Evolutionary conservation across 1,284 basidiomycete genomes (phyloP), one percentile per base, ranked within the genome.

Genomic region (Ganoderma meredithae): DNA sequence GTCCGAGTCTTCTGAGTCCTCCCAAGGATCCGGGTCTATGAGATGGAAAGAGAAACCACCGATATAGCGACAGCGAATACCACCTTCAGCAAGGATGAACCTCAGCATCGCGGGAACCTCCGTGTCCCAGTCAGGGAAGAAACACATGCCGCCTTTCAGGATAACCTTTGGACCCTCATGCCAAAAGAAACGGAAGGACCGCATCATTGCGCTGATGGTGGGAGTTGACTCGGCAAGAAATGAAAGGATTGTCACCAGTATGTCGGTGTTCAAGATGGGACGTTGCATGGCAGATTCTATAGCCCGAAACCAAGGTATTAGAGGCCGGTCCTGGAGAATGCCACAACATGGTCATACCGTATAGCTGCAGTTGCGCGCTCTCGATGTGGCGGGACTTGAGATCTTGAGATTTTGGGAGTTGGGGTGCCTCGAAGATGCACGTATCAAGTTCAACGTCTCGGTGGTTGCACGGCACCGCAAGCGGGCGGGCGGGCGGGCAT

Each of bases 131-230:
- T 67, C 55, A 33, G 6, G 8, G 7, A 33, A 25, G 36, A 67
- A 27, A 2, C 1, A 3, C 10, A 41, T 56, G 43, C 65, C 44
- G 12, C 43, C 10, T 19, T 22, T 33, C 25, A 67, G 36, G 13
- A 67, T 55, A 31, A 27, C 22, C 61, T 63, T 67, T 22, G 65
- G 65, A 31, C 61, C 60, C 44, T 67, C 65, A 47, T 63, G 61
- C 55, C 63, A 62, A 61, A 67, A 67, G 44, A 67, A 15, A 3
- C 65, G 60, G 25, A 19, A 52, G 27, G 61, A 61, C 31, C 25
- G 65, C 65, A 67, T 67, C 65, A 67, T 63, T 6, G 44, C 2
- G 3, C 36, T 12, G 15, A 67, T 59, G 12, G 55, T 41, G 8
- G 13, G 12, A 17, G 17, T 25, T 8, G 36, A n/a, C 1, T 22